Conservation (phyloP, 192 early-diverging fungal species). For the Martensiomyces pterosporus region DNA sequence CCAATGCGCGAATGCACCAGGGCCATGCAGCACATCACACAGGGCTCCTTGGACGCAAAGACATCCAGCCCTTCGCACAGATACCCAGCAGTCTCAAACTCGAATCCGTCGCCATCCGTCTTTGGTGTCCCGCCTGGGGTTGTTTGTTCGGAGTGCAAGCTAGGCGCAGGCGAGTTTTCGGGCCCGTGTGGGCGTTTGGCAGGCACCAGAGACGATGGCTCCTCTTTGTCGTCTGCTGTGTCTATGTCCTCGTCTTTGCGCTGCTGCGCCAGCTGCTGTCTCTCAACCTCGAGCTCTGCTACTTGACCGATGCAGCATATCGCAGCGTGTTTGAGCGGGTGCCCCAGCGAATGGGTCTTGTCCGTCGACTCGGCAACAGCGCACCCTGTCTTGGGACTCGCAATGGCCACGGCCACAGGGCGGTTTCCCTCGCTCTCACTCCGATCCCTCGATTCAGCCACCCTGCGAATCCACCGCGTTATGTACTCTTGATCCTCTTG, state of each 20-base stretch:
- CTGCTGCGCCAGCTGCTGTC: too few species aligned
- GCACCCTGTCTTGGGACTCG: conserved; percentile 43
- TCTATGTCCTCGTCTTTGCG: too few species aligned
- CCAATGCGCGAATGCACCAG: conserved; percentile 89
- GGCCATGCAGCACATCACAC: conserved; percentile 92
- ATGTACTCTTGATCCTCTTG: conserved; percentile 21
- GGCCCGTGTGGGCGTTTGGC: conserved; percentile 15
- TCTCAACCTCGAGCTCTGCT: conserved; percentile 54
- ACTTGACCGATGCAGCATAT: conserved; percentile 74
- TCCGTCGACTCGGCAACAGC: conserved; percentile 52
- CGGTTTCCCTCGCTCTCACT: too few species aligned
- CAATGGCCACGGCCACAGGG: conserved; percentile 27
- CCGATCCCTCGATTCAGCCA: too few species aligned
- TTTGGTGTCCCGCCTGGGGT: too few species aligned
- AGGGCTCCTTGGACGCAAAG: conserved; percentile 80
- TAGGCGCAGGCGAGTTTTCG: too few species aligned
- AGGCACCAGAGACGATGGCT: conserved; percentile 8
- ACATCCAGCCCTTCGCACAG: conserved; percentile 80
- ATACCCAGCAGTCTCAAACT: conserved; percentile 54
- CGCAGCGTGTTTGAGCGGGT: conserved; percentile 75
- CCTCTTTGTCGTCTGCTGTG: too few species aligned
- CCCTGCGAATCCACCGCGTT: not conserved
- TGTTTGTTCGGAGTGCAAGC: too few species aligned
- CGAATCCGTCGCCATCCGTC: too few species aligned
- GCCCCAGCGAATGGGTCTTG: conserved; percentile 36